These are phyloP conservation scores for Botryotinia calthae DNA, from an alignment of 2,329 filamentous ascomycete genomes.

Conservation along the genomic window DNA sequence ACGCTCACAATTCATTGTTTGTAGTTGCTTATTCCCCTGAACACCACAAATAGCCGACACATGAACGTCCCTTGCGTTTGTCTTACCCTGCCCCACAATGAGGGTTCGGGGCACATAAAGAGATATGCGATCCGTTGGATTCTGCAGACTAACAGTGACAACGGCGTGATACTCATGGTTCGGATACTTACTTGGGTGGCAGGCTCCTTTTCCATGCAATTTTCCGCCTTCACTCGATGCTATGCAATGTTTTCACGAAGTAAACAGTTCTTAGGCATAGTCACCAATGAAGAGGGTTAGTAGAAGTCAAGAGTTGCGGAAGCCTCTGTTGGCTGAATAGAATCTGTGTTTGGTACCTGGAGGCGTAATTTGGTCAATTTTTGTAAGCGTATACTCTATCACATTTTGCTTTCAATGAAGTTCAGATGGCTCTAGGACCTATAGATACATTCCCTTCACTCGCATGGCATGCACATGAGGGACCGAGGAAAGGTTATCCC, in stretches of 20 bases:
- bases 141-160: neutral
- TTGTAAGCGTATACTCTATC: neutral
- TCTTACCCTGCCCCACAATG: neutral
- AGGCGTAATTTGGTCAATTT: conserved; percentile 3
- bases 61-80: conserved; percentile 9
- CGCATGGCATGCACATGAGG: conserved; percentile 2
- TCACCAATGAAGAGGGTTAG: neutral
- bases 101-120: neutral
- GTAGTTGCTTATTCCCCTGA: neutral
- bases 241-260: neutral
- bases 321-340: neutral
- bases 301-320: neutral
- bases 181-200: neutral
- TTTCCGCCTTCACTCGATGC: too few relatives aligned
- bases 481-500: neutral
- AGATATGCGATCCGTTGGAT: neutral
- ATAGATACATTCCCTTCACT: neutral
- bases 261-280: neutral
- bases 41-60: conserved; percentile 5
- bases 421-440: neutral
- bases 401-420: neutral
- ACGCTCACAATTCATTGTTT: neutral
- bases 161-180: neutral
- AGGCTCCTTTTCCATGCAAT: neutral
- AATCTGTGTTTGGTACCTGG: neutral